phyloP scores from a whole-genome alignment of 495 filamentous ascomycete species.

The Chlorociboria aeruginascens region DNA sequence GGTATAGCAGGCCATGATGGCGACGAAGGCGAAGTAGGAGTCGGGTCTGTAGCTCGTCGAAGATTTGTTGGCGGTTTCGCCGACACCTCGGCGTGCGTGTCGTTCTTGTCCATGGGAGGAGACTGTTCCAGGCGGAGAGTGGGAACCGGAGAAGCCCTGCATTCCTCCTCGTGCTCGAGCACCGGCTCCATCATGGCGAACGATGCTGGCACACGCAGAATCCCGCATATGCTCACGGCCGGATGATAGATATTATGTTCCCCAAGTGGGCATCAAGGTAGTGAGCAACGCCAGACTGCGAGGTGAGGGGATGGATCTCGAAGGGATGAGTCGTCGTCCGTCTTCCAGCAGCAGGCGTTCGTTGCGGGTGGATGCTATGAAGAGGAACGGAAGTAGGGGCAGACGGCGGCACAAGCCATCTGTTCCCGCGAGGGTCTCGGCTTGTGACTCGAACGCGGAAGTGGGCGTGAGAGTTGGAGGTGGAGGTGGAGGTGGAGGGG shows the following conservation, averaged over 20 bases:
- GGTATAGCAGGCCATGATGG: conserved; percentile 32
- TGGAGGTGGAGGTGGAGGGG: too few species aligned
- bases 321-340: background rate
- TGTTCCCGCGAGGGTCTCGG: background rate
- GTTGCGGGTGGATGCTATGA: conserved; percentile 9
- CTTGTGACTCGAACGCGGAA: background rate
- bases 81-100: conserved; percentile 1
- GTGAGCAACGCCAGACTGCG: conserved; percentile 4
- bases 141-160: conserved; percentile 36
- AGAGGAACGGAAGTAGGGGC: conserved; percentile 2
- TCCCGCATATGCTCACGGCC: background rate
- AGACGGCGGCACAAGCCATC: conserved; percentile 11
- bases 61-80: conserved; percentile 26
- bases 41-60: conserved; percentile 41
- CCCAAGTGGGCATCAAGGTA: background rate
- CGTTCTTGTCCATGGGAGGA: conserved; percentile 2
- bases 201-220: background rate
- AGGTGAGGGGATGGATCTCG: background rate
- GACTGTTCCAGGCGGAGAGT: conserved; percentile 16
- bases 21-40: conserved; percentile 35
- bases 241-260: background rate
- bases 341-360: conserved; percentile 7
- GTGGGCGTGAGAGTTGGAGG: too few species aligned
- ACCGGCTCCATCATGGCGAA: conserved; percentile 39
- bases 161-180: conserved; percentile 47